Base-by-base conservation (phyloP, 352 stramenopile genomes). In the Phytophthora boehmeriae region DNA sequence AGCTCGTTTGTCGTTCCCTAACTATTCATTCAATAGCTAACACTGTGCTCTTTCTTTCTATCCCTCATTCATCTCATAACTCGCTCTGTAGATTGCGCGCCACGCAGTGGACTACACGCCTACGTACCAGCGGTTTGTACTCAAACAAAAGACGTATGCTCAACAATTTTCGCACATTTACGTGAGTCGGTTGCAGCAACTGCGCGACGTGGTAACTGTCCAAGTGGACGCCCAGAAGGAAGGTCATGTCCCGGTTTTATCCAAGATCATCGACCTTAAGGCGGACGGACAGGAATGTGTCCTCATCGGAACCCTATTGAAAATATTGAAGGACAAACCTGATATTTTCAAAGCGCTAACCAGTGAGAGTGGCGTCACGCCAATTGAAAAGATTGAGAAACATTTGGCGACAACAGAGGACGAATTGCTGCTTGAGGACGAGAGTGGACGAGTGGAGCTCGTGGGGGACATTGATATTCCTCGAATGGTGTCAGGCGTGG, bases 161-260 rank as follows among this genome's bases (percentile, higher is more conserved):
- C 87, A 93, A 66, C 91, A 97, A 68, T 97, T 92, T 73, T 95
- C 83, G 56, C 88, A 97, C 72, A 89, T 97, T 34, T 97, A 97
- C 71, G 79, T 93, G 56, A 92, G 75, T 59, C 86, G 90, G 2
- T 60, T 97, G 59, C 66, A 76, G 51, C 64, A 74, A 57, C 79
- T 97, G 43, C 88, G 89, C 23, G 75, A 86, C 23, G 57, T 76
- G 2, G 73, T 96, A 28, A 58, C 68, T 25, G 63, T 64, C 2
- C 72, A 76, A 30, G 73, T 92, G 16, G 69, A 85, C 23, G 56
- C 79, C 8, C 39, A 42, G 5, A 64, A 51, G 3, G 34, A 22
- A 16, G 63, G 34, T 2, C 38, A 20, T 5, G 70, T 75, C 19
- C 46, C 68, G 8, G 71, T 92, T 23, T 39, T 93, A 48, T 47